A percentile compares a stretch with the other conserved stretches of the same genome.
These are phyloP conservation scores for Apophysomyces elegans DNA, from an alignment of 371 early-diverging fungal genomes.

Conservation along the genomic window DNA sequence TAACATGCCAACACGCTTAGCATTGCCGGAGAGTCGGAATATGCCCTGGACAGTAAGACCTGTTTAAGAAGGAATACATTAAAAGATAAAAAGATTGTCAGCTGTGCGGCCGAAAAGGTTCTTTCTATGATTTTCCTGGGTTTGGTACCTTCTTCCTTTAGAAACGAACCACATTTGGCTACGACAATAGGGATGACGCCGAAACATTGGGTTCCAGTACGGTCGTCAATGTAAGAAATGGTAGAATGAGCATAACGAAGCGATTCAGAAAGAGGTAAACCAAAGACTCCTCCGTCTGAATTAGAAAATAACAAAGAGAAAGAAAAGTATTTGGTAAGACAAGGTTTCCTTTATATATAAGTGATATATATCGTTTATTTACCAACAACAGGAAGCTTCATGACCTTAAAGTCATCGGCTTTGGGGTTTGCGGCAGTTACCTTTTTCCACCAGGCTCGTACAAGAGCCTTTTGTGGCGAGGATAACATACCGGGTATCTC, in stretches of 20 bases:
- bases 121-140: neutral
- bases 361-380: neutral
- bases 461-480: conserved; percentile 32
- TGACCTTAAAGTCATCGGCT: conserved; percentile 19
- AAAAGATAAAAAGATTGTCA: neutral
- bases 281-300: conserved; percentile 44
- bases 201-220: conserved; percentile 29
- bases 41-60: conserved; percentile 55
- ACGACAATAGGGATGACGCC: conserved; percentile 59
- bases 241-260: conserved; percentile 41
- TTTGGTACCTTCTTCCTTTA: conserved; percentile 57
- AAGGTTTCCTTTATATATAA: conserved; percentile 2
- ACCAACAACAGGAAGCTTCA: conserved; percentile 23
- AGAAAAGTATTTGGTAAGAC: neutral
- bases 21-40: conserved; percentile 68
- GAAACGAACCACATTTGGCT: conserved; percentile 58
- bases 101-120: neutral
- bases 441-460: conserved; percentile 51
- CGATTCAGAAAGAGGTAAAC: conserved; percentile 38
- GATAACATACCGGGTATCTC: conserved; percentile 30
- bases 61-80: conserved; percentile 6
- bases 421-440: conserved; percentile 22
- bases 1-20: conserved; percentile 60
- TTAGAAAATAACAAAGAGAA: neutral
- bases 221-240: conserved; percentile 39